Evolutionary conservation across 164 flowering plant genomes (phyloP), one percentile per base, ranked within the genome.

Genomic region (Macadamia tetraphylla): DNA sequence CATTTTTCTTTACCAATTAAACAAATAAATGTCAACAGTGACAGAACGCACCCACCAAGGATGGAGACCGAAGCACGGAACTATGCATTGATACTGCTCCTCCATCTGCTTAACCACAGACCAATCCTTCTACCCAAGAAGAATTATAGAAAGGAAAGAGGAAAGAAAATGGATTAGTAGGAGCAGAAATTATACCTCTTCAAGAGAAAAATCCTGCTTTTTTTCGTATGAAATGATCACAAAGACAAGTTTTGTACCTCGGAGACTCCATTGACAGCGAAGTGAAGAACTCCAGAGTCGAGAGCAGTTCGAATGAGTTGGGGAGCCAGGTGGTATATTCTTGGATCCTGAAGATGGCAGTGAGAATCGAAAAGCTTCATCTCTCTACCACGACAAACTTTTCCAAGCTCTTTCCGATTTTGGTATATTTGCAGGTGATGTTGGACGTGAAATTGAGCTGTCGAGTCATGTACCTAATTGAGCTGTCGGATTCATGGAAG

Each of bases 261-360:
- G 17, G 86, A 81, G 32, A 82, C 81, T 49, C 98, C 97, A 84
- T 94, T 94, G 49, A 94, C 98, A 56, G 90, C 98, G 68, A 94
- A 92, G 53, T 72, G 86, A 17, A 73, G 71, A 7, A 92, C 84
- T 49, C 94, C 97, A 44, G 81, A 71, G 43, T 79, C 80, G 7
- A 82, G 62, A 29, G 97, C 79, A 1, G 80, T 75, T 44, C 70
- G 73, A 40, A 94, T 83, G 35, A 92, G 71, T 63, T 85, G 81
- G 3, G 95, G 88, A 29, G 82, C 89, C 23, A 74, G 66, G 68
- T 65, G 58, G 32, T 67, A 66, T 60, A 92, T 84, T 70, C 91
- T 80, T 29, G 93, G 89, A 80, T 92, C 97, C 75, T 92, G 98
- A 9, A 94, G 84, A 76, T 94, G 98, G 72, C 97, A 94, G 78